Evolutionary conservation across 2,329 filamentous ascomycete species (phyloP).

Genomic region (Colletotrichum sp.): DNA sequence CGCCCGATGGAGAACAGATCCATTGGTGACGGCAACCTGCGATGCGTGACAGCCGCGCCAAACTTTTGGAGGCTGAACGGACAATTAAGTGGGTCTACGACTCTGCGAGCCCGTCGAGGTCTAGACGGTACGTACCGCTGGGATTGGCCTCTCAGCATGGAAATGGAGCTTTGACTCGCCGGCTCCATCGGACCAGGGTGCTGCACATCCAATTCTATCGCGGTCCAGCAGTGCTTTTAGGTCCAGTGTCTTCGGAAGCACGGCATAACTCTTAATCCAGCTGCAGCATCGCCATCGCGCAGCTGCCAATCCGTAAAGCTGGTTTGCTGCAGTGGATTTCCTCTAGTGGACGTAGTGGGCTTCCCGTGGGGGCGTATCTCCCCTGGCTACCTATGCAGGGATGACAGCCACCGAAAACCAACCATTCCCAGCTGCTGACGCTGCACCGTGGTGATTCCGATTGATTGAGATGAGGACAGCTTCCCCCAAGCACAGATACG

Average conservation of each 20-base stretch:
- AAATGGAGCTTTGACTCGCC: neutral
- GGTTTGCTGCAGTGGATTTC: neutral
- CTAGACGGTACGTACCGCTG: neutral
- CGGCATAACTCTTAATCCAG: conserved; percentile 14
- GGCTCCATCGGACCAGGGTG: neutral
- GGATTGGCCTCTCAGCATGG: neutral
- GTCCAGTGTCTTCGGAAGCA: neutral
- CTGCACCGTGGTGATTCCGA: conserved; percentile 18
- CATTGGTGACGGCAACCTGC: neutral
- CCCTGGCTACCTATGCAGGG: conserved; percentile 11
- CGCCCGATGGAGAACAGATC: neutral
- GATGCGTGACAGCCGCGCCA: conserved; percentile 16
- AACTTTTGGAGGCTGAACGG: conserved; percentile 21
- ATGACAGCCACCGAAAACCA: conserved; percentile 13
- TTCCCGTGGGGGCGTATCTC: conserved; percentile 10
- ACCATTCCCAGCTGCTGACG: conserved; percentile 8
- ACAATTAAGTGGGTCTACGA: neutral
- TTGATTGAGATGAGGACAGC: conserved; percentile 19
- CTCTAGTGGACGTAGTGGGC: conserved; percentile 4
- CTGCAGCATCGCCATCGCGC: neutral
- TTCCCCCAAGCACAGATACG: neutral
- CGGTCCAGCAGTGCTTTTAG: neutral
- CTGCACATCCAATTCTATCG: neutral
- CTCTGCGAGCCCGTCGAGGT: neutral
- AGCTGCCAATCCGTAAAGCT: conserved; percentile 1